Conservation (phyloP, 78 protist species). For the Mastigamoeba balamuthi region DNA sequence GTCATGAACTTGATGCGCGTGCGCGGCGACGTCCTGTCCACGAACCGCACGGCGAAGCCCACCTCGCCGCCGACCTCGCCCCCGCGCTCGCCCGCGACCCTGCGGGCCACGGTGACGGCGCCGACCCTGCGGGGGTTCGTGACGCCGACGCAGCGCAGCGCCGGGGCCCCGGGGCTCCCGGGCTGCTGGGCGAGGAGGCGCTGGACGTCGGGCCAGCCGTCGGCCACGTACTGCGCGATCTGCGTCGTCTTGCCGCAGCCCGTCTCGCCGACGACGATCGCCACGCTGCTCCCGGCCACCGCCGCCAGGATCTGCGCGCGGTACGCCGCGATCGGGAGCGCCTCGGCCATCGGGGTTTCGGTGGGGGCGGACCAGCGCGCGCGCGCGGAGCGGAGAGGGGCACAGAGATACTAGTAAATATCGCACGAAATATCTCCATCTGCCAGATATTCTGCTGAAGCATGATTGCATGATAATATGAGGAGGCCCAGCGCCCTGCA, state of each 20-base stretch:
- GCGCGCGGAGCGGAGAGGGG: too few relatives aligned
- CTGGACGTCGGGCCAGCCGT: background rate
- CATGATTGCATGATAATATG: too few relatives aligned
- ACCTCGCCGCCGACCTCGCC: conserved; percentile 53
- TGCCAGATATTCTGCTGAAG: too few relatives aligned
- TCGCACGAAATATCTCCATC: too few relatives aligned
- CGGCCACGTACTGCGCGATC: conserved; percentile 51
- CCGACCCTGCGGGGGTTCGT: conserved; percentile 64
- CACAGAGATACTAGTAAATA: too few relatives aligned
- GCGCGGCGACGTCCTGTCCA: conserved; percentile 1
- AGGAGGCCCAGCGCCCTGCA: too few relatives aligned
- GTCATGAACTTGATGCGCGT: conserved; percentile 61
- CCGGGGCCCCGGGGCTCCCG: background rate
- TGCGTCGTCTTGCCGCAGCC: conserved; percentile 82
- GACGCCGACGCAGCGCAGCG: conserved; percentile 1
- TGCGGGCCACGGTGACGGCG: conserved; percentile 38
- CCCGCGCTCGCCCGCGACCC: conserved; percentile 55
- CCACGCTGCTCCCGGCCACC: background rate
- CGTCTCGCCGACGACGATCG: conserved; percentile 57
- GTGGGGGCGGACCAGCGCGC: too few relatives aligned
- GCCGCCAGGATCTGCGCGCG: background rate
- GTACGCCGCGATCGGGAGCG: background rate
- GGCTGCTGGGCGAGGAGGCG: background rate
- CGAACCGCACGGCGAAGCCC: conserved; percentile 73
- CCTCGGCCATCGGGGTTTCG: too few relatives aligned